Percentiles rank a stretch among this genome's conserved stretches.
Conservation (phyloP, 2,329 filamentous ascomycete species). For the Blumeria graminis region DNA sequence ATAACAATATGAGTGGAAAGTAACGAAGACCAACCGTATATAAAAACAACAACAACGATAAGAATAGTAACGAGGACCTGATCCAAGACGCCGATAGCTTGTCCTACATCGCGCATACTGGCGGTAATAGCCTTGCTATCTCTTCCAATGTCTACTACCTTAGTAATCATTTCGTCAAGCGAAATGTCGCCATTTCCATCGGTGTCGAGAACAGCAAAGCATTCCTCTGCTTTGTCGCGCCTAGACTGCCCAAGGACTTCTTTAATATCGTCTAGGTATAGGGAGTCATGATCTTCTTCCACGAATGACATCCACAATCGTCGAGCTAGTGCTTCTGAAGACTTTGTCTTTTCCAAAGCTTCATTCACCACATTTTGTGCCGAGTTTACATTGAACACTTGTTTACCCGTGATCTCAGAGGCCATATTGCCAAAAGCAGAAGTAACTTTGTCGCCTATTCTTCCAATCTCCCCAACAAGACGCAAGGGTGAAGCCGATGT, state of each 20-base stretch:
- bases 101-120: conserved; percentile 93
- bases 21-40: conserved; percentile 37
- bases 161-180: conserved; percentile 21
- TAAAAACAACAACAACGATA: conserved; percentile 55
- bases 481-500: conserved; percentile 56
- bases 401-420: conserved; percentile 82
- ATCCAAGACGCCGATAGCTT: conserved; percentile 80
- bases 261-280: conserved; percentile 58
- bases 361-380: conserved; percentile 75
- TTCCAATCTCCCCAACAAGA: conserved; percentile 47
- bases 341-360: conserved; percentile 61
- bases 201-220: conserved; percentile 55
- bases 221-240: conserved; percentile 60
- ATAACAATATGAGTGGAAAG: conserved; percentile 8
- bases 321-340: conserved; percentile 77
- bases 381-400: conserved; percentile 81
- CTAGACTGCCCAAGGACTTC: conserved; percentile 66
- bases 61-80: conserved; percentile 64
- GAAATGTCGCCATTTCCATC: conserved; percentile 38
- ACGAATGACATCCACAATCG: conserved; percentile 98
- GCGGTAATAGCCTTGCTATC: conserved; percentile 72
- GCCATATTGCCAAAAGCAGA: conserved; percentile 84
- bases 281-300: conserved; percentile 58
- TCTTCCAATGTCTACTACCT: conserved; percentile 59
- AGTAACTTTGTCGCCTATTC: conserved; percentile 80